phyloP scores from a whole-genome alignment of 83 land plant species.

The Picea abies region DNA sequence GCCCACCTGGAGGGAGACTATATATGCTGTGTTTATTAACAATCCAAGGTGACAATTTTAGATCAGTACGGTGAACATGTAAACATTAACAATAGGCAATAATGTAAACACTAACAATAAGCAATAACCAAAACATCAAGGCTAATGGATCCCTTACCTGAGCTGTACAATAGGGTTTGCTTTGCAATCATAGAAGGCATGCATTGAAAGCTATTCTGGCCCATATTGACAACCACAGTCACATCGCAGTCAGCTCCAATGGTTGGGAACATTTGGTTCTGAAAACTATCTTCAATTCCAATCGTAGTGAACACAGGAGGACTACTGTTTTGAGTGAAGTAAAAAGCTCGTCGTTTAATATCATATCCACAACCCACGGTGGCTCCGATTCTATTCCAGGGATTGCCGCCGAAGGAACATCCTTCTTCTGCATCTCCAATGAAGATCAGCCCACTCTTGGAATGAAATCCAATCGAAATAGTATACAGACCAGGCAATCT shows the following conservation, averaged over 20 bases:
- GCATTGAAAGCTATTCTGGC: conserved; percentile 13
- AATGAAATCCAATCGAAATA: conserved; percentile 24
- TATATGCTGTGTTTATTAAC: no score
- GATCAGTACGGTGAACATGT: no score
- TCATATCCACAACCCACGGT: conserved; percentile 36
- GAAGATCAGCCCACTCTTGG: conserved; percentile 17
- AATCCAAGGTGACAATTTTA: no score
- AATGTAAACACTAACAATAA: no score
- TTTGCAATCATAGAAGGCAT: not conserved
- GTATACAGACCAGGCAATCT: conserved; percentile 22
- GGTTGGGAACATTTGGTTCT: conserved; percentile 20
- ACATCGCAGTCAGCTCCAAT: conserved; percentile 33
- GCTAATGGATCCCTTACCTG: no score
- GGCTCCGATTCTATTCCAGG: conserved; percentile 23
- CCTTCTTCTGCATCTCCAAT: not conserved
- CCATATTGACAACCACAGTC: conserved; percentile 25
- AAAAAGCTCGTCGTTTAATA: conserved; percentile 1
- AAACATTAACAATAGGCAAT: no score
- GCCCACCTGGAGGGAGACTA: no score
- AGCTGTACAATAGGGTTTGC: not conserved
- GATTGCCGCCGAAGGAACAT: not conserved
- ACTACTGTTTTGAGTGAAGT: conserved; percentile 3
- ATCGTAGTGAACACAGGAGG: not conserved
- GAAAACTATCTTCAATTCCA: not conserved
- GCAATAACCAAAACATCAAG: no score